A percentile compares a stretch with the other conserved stretches of the same genome.
phyloP scores from a whole-genome alignment of 805 yeast species.

The Metschnikowia kofuensis region DNA sequence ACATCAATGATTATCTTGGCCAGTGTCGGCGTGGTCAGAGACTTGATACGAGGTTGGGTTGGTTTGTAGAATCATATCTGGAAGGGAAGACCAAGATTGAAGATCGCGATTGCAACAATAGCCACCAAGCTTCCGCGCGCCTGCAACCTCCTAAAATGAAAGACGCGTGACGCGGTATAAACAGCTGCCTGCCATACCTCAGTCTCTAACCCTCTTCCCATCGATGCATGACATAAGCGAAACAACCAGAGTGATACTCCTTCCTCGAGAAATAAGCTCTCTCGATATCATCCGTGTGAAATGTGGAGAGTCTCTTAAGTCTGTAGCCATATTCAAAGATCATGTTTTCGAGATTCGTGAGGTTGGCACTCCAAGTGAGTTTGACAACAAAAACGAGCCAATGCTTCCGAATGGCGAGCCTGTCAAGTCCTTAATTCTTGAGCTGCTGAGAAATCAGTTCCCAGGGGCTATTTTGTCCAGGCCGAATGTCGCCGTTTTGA shows the following conservation, averaged over 20 bases:
- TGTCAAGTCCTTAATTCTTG: slow-evolving; percentile 16
- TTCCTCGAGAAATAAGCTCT: slow-evolving; percentile 7
- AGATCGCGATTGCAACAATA: too few species aligned
- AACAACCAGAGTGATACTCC: slow-evolving; percentile 11
- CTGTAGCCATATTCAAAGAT: slow-evolving; percentile 9
- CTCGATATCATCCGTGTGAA: slow-evolving; percentile 4
- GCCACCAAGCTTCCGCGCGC: too few species aligned
- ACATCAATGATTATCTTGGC: slow-evolving; percentile 68
- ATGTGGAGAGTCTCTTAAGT: slow-evolving; percentile 1
- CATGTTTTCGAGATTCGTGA: slow-evolving; percentile 15
- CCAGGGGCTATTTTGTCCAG: slow-evolving; percentile 12
- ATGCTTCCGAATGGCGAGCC: slow-evolving; percentile 18
- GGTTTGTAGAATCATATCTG: slow-evolving; percentile 26
- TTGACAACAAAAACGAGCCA: slow-evolving; percentile 15
- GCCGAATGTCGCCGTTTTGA: slow-evolving; percentile 9
- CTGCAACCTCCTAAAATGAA: too few species aligned
- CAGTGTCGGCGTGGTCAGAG: slow-evolving; percentile 45
- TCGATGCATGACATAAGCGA: slow-evolving; percentile 3
- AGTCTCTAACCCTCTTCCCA: too few species aligned
- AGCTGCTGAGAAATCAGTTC: neutral
- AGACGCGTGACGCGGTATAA: neutral
- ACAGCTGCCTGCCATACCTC: too few species aligned
- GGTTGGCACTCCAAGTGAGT: slow-evolving; percentile 14
- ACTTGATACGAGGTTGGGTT: slow-evolving; percentile 45
- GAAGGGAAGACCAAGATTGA: too few species aligned